Percentiles rank a stretch among this genome's conserved stretches.
These are phyloP conservation scores for Trichomonas tenax DNA, from an alignment of 208 protist species.

Conservation along the genomic window DNA sequence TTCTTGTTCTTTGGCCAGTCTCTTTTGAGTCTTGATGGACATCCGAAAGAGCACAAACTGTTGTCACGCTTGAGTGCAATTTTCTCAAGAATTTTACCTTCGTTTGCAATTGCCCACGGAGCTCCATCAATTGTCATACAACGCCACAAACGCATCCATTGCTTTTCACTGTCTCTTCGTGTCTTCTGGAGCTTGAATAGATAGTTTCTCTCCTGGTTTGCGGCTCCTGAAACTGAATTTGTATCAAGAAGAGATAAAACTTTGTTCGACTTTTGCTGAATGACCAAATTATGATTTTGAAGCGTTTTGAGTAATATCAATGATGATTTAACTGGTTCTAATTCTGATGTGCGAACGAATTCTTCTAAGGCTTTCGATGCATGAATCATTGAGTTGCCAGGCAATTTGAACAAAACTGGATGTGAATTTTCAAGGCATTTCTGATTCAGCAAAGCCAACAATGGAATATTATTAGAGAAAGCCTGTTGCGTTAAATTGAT, in stretches of 20 bases:
- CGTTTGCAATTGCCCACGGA: not conserved
- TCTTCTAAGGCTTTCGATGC: not conserved
- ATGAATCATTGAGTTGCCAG: not conserved
- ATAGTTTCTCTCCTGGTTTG: not conserved
- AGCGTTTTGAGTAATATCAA: not conserved
- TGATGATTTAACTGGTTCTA: not conserved
- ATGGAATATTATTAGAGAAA: not conserved
- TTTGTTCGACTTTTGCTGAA: not conserved
- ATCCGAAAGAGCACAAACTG: not conserved
- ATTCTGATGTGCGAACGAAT: not conserved
- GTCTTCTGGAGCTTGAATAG: not conserved
- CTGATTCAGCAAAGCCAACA: not conserved
- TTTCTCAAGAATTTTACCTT: not conserved
- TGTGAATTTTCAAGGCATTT: not conserved
- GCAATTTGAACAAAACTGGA: not conserved
- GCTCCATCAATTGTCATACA: not conserved
- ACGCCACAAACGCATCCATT: not conserved
- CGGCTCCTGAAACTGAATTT: not conserved
- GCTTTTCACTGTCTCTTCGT: not conserved
- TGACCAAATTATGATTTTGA: not conserved
- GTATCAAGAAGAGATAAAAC: not conserved
- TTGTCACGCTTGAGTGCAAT: not conserved
- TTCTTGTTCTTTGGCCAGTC: not conserved
- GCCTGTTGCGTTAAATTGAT: not conserved
- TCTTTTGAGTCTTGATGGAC: not conserved